Evolutionary conservation across 1,139 yeast genomes (phyloP).

Genomic region (Candida sanyaensis): DNA sequence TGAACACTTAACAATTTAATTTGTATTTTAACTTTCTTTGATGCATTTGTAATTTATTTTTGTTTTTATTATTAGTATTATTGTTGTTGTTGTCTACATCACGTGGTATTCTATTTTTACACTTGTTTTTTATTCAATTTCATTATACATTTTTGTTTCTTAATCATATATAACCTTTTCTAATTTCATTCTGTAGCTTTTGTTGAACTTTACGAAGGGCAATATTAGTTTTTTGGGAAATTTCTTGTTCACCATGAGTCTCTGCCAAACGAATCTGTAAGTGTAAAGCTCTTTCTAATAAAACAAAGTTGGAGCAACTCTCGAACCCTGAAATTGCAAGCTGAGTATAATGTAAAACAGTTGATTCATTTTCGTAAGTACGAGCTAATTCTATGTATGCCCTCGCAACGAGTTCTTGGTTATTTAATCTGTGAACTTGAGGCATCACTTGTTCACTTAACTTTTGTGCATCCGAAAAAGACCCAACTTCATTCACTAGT

Average conservation of each 20-base stretch:
- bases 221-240: neutral
- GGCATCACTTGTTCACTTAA: slow-evolving; percentile 43
- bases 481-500: slow-evolving; percentile 35
- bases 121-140: neutral
- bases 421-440: slow-evolving; percentile 32
- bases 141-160: neutral
- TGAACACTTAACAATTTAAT: neutral
- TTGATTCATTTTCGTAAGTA: slow-evolving; percentile 20
- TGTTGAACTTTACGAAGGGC: slow-evolving; percentile 3
- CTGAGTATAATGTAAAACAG: slow-evolving; percentile 38
- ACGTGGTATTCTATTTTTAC: too few species aligned
- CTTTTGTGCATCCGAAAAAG: slow-evolving; percentile 35
- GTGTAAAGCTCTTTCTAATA: slow-evolving; percentile 30
- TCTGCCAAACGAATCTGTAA: slow-evolving; percentile 37
- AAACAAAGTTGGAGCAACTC: slow-evolving; percentile 27
- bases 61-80: neutral
- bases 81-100: neutral
- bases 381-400: slow-evolving; percentile 42
- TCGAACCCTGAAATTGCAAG: slow-evolving; percentile 47
- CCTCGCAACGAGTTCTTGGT: slow-evolving; percentile 33
- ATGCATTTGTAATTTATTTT: neutral
- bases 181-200: slow-evolving; percentile 18
- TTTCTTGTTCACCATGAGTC: slow-evolving; percentile 11
- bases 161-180: slow-evolving; percentile 2
- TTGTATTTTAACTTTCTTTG: neutral